Evolutionary conservation across 2,329 filamentous ascomycete genomes (phyloP), one percentile per base, ranked within the genome.

Genomic region (Cladosporium velox): DNA sequence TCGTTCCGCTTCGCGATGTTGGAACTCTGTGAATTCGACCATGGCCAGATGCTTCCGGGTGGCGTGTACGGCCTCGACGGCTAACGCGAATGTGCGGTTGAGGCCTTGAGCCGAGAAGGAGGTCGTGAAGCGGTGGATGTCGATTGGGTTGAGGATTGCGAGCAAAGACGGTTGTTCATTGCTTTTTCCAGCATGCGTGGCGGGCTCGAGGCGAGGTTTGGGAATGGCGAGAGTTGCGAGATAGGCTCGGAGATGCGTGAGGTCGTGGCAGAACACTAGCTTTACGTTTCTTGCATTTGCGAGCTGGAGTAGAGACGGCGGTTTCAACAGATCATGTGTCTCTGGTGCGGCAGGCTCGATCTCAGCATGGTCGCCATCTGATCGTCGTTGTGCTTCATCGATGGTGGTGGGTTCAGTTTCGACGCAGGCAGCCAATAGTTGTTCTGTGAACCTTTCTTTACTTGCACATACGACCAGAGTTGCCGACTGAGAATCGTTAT

Each of bases 41-140:
- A 84, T 64, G n/a, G 80, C 64, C 14, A 84, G 76, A 58, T 72
- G 72, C n/a, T 74, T 77, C 3, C 68, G 69, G 0, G 74, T 69
- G 24, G 68, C 72, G 64, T 76, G 65, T 0, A 88, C 88, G 2
- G 85, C 83, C 66, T 92, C 90, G 10, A 91, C 84, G 1, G 91
- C 77, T 0, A 81, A 78, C 1, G 90, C 84, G n/a, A 87, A 81
- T 1, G 88, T 88, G 66, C 83, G 83, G 24, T 86, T 83, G 14
- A 93, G 76, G 0, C 90, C 91, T 77, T 93, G 91, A 0, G 88
- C 90, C 60, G 89, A 92, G 86, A 90, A 93, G 67, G 91, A 89
- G 68, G 87, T 87, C 0, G 89, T 90, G 64, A 86, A 83, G 28
- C 86, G 84, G 75, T 93, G 91, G 51, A 91, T 76, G 24, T 84